Conservation (phyloP, 805 yeast species). For the Middelhovenomyces tepae region DNA sequence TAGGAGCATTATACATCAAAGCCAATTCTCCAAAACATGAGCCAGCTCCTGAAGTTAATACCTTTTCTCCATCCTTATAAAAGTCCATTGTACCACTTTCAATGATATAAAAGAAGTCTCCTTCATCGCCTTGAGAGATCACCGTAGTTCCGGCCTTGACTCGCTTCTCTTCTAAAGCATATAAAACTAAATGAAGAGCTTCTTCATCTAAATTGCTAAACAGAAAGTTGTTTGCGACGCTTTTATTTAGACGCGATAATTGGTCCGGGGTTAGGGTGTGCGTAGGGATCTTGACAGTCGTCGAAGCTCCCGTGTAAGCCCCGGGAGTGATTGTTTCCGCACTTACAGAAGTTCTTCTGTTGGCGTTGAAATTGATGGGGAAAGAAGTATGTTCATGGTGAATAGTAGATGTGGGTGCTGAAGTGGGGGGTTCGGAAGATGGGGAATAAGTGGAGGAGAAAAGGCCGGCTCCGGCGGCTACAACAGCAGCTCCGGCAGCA, state of each 20-base stretch:
- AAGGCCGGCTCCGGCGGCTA: conserved; percentile 4
- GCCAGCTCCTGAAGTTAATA: conserved; percentile 73
- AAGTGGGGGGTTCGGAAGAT: conserved; percentile 7
- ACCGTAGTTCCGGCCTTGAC: conserved; percentile 53
- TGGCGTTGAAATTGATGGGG: conserved; percentile 52
- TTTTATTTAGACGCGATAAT: conserved; percentile 54
- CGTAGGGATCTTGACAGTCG: conserved; percentile 9
- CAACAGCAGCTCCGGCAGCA: conserved; percentile 3
- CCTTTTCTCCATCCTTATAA: conserved; percentile 59
- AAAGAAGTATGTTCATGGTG: conserved; percentile 7
- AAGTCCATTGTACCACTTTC: conserved; percentile 82
- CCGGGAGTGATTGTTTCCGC: conserved; percentile 45
- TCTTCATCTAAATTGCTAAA: conserved; percentile 77
- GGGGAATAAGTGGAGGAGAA: conserved; percentile 2
- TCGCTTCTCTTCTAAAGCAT: conserved; percentile 71
- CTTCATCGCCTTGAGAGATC: conserved; percentile 88
- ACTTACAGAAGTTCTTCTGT: conserved; percentile 83
- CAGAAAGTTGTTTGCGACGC: conserved; percentile 73
- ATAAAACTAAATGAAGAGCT: conserved; percentile 65
- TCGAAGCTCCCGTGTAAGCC: conserved; percentile 11
- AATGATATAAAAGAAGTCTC: conserved; percentile 82
- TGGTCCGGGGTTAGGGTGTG: conserved; percentile 47
- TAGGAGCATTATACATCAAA: conserved; percentile 91
- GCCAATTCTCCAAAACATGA: conserved; percentile 95
- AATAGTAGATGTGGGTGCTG: conserved; percentile 4